Base-by-base conservation (phyloP, 2,329 filamentous ascomycete species). In the Pyrenophora tritici-repentis region DNA sequence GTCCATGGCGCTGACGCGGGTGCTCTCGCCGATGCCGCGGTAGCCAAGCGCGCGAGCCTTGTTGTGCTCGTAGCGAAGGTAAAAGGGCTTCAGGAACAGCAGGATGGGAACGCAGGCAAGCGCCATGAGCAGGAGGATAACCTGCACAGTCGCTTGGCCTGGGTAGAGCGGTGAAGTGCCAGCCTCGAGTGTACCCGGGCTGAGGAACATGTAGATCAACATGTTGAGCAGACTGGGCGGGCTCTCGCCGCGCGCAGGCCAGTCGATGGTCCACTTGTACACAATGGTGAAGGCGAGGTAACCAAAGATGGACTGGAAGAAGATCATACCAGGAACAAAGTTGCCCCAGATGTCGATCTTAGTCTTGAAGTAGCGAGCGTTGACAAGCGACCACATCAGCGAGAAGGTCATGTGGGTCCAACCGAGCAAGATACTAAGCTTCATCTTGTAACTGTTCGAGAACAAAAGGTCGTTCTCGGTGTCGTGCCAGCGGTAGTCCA, bases 381-480 rank as follows among this genome's bases (percentile, higher is more conserved):
- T 99, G 81, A 96, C 84, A 69, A 89, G 94, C 18, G 94, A 88
- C 70, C 96, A 87, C 79, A 89, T 92, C 38, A 99, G 85, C 14
- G 94, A 97, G 78, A 96, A 99, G 3, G 94, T 99, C 94, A 99
- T 99, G 79, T 97, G 92, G 52, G 85, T 85, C 94, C 95, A 99
- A 74, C 95, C 94, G 60, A 99, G 83, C 61, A 99, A 85, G 72
- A 99, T 97, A 79, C 90, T 95, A 78, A 99, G 89, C 82, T 99
- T 99, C 94, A 99, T 99, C 86, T 99, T 99, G 83, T 94, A 95
- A 76, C 90, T 95, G 87, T 99, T 99, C 73, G 86, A 89, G 79
- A 99, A 99, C 42, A 99, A 83, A 16, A 99, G 82, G 55, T 95
- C 89, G 68, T 99, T 99, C 67, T 97, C 93, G 10, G 91, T 89